A percentile compares a stretch with the other conserved stretches of the same genome.
phyloP scores from a whole-genome alignment of 257 asterid species.

The Catharanthus roseus region DNA sequence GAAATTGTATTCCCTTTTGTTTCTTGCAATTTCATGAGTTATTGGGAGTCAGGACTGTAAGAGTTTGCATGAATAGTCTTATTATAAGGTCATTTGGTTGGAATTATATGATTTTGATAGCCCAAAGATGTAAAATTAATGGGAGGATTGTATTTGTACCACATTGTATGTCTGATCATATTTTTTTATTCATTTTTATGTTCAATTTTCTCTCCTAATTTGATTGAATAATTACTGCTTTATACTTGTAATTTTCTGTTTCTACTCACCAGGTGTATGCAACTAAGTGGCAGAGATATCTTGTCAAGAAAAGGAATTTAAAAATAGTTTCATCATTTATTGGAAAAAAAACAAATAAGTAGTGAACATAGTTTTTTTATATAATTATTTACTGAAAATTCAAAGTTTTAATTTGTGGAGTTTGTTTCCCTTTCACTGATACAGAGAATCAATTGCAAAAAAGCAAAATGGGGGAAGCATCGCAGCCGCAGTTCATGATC shows the following conservation, averaged over 20 bases:
- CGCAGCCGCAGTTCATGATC: conserved; percentile 73
- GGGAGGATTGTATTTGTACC: neutral
- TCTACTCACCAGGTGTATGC: neutral
- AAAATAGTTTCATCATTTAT: too few relatives aligned
- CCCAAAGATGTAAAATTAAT: neutral
- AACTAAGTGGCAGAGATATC: neutral
- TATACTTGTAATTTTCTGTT: neutral
- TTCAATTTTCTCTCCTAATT: neutral
- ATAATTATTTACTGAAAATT: neutral
- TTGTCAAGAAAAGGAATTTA: too few relatives aligned
- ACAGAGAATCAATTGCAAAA: neutral
- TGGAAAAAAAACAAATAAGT: neutral
- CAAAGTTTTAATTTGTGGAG: neutral
- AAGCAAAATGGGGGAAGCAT: conserved; percentile 52
- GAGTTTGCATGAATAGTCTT: too few relatives aligned
- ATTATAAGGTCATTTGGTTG: neutral
- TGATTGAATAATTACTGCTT: neutral
- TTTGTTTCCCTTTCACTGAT: neutral
- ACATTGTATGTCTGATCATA: too few relatives aligned
- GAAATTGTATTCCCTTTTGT: neutral
- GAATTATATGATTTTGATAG: neutral
- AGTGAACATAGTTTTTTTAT: neutral
- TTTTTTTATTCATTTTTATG: neutral
- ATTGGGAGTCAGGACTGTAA: neutral
- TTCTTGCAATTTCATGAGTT: neutral